phyloP scores from a whole-genome alignment of 164 flowering plant species.

The Protea cynaroides region DNA sequence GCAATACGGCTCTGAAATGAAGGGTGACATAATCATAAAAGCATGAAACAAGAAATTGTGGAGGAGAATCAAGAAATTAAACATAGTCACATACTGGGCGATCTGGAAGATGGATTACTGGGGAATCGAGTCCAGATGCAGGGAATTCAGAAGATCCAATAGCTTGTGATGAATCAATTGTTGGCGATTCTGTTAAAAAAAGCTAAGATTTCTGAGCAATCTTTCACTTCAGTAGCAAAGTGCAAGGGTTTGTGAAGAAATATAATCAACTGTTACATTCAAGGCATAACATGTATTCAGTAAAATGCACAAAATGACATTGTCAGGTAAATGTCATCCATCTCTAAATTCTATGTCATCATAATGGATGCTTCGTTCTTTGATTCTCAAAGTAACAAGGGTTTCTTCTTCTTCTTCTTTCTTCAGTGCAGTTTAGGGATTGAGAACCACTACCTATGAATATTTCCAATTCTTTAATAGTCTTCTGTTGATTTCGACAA shows the following conservation, averaged over 20 bases:
- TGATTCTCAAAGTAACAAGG: no score
- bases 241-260: not conserved
- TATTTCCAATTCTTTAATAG: no score
- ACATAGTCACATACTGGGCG: constrained; percentile 19
- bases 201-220: not conserved
- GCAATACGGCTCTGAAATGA: constrained; percentile 12
- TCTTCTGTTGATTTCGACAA: not conserved
- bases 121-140: constrained; percentile 4
- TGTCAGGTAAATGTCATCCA: not conserved
- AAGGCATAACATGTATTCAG: no score
- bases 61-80: not conserved
- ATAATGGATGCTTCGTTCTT: not conserved
- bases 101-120: constrained; percentile 13
- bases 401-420: no score
- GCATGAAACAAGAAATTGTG: not conserved
- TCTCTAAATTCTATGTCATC: not conserved
- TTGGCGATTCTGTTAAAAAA: constrained; percentile 15
- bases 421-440: no score
- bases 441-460: no score
- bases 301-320: no score
- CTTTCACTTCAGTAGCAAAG: not conserved
- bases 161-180: constrained; percentile 11
- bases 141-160: constrained; percentile 8
- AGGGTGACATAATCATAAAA: not conserved
- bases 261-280: no score